Evolutionary conservation across 1,284 basidiomycete genomes (phyloP).

Genomic region (Naganishia sp.): DNA sequence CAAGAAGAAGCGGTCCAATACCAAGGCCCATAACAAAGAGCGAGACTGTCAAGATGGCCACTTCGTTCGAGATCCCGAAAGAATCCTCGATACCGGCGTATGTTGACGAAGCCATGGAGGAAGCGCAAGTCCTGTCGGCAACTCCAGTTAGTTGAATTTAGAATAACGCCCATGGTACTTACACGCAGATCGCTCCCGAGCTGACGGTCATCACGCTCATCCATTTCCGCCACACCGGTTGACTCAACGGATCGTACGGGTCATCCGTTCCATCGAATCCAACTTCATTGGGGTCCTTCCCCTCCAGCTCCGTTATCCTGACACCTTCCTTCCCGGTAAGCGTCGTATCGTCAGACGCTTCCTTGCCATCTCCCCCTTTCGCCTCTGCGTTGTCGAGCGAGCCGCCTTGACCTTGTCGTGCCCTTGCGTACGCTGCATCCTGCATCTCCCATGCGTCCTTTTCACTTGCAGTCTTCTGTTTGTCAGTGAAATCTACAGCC

Average conservation of each 20-base stretch:
- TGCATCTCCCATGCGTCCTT: neutral
- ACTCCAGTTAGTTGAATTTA: neutral
- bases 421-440: neutral
- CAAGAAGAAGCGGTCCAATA: conserved; percentile 60
- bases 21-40: conserved; percentile 64
- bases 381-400: neutral
- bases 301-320: conserved; percentile 7
- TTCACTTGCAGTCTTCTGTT: neutral
- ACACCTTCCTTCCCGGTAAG: neutral
- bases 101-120: conserved; percentile 69
- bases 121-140: conserved; percentile 67
- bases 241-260: conserved; percentile 44
- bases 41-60: conserved; percentile 72
- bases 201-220: conserved; percentile 39
- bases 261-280: conserved; percentile 46
- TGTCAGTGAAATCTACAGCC: neutral
- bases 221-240: conserved; percentile 45
- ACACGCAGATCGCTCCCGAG: conserved; percentile 38
- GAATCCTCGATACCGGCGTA: conserved; percentile 64
- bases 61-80: conserved; percentile 64
- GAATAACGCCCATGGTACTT: neutral
- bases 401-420: neutral
- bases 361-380: neutral
- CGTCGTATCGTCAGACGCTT: neutral
- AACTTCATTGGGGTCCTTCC: conserved; percentile 40